Conservation (phyloP, 495 filamentous ascomycete genomes). For the Melanomma pulvis-pyrius region DNA sequence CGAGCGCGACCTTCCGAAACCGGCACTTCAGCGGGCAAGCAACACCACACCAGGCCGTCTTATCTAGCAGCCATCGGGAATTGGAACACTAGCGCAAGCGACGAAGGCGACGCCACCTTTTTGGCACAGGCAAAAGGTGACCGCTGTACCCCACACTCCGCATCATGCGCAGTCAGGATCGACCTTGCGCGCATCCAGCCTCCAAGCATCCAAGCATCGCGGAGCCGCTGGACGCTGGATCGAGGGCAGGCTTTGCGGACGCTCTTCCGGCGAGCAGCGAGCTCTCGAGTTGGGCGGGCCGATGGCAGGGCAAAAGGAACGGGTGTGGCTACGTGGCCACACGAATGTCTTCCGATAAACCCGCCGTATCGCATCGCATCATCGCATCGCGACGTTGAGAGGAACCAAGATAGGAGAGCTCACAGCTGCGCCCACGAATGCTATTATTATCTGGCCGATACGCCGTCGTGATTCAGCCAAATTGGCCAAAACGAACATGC, state of each 20-base stretch:
- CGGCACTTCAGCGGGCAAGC: constrained; percentile 12
- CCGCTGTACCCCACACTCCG: constrained; percentile 33
- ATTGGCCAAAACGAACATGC: constrained; percentile 10
- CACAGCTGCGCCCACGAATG: neutral
- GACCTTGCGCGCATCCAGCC: constrained; percentile 10
- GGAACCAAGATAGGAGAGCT: neutral
- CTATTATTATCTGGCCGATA: constrained; percentile 20
- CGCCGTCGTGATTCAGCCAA: neutral
- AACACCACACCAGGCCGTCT: constrained; percentile 13
- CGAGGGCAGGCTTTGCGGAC: constrained; percentile 2
- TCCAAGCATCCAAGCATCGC: neutral
- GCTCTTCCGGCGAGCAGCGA: neutral
- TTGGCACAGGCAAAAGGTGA: neutral
- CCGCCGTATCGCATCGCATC: constrained; percentile 3
- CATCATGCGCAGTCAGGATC: constrained; percentile 25
- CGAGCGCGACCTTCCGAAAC: constrained; percentile 23
- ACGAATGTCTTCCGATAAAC: neutral
- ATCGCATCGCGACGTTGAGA: neutral
- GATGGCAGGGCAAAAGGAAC: neutral
- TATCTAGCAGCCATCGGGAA: constrained; percentile 28
- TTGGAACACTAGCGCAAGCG: neutral
- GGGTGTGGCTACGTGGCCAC: neutral
- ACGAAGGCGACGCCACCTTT: neutral
- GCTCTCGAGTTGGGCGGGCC: constrained; percentile 11
- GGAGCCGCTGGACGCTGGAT: neutral